Percentiles rank a stretch among this genome's conserved stretches.
phyloP scores from a whole-genome alignment of 1,284 basidiomycete species.

The Malassezia japonica region DNA sequence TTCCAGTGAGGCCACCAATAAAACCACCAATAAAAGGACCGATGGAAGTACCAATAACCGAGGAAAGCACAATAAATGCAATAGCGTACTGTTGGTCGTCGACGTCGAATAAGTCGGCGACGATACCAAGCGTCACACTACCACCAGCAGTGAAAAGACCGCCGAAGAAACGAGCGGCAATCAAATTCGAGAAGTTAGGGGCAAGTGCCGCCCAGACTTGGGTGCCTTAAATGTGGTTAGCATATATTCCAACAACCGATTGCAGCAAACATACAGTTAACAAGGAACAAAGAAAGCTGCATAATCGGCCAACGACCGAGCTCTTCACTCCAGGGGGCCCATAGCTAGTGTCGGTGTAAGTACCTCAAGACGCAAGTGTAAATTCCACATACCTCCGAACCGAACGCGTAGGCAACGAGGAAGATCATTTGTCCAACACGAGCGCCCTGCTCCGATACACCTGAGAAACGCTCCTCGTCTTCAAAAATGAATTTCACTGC shows the following conservation, averaged over 20 bases:
- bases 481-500: constrained; percentile 33
- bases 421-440: constrained; percentile 50
- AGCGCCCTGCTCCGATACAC: constrained; percentile 48
- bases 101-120: constrained; percentile 47
- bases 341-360: constrained; percentile 19
- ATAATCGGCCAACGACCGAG: constrained; percentile 45
- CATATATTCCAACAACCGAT: too few relatives aligned
- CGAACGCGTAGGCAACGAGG: constrained; percentile 50
- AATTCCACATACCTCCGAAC: constrained; percentile 22
- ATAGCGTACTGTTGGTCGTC: constrained; percentile 48
- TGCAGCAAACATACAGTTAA: constrained; percentile 41
- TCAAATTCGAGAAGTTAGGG: constrained; percentile 42
- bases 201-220: constrained; percentile 39
- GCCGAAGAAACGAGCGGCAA: constrained; percentile 45
- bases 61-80: constrained; percentile 44
- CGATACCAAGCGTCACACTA: constrained; percentile 51
- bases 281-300: constrained; percentile 38
- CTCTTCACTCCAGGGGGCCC: constrained; percentile 48
- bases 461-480: constrained; percentile 24
- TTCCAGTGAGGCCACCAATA: constrained; percentile 20
- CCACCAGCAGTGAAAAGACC: constrained; percentile 49
- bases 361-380: neutral
- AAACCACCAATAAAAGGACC: constrained; percentile 44
- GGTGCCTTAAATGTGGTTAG: constrained; percentile 14
- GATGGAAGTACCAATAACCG: constrained; percentile 41